Base-by-base conservation (phyloP, 1,139 yeast species). In the Suhomyces terraborum region DNA sequence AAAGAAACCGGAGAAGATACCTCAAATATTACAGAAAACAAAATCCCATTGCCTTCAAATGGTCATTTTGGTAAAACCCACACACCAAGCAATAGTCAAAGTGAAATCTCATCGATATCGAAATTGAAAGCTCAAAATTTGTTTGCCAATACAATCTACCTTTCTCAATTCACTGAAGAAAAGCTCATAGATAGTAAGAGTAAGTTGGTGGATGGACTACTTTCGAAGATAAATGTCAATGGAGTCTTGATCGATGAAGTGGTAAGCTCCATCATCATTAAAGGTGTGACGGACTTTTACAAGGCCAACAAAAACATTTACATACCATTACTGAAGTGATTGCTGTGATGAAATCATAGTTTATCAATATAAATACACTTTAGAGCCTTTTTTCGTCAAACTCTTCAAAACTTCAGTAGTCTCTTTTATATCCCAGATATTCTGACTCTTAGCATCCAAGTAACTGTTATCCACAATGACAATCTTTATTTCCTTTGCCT, bases 381-480 rank as follows among this genome's bases (percentile, higher is more conserved):
- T 75, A 6, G 80, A 63, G 4, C 79, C 76, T 5, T 59, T 51
- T 30, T 62, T 61, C 5, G 75, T 61, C 43, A 79, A 62, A 7
- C 56, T 59, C 47, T 72, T 73, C 41, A 79, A 55, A 4, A 71
- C 62, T 17, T 59, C 60, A 8, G 66, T 55, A 6, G 79, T 73
- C 46, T 77, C 83, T 26, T 66, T 64, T 27, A 71, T 63, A 47
- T 84, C 91, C 80, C 86, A 81, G 3, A 84, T 67, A 45, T 75
- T 78, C 51, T 82, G 83, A 42, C 73, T 67, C 60, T 85, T 85
- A 14, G 71, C 61, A 55, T 85, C 89, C 53, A 84, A 67, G 52
- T 76, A 80, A 4, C 85, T 67, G 36, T 79, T 75, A 55, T 85
- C 93, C 17, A 83, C 67, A n/a, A 84, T 72, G 9, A 84, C 62